Evolutionary conservation across 805 yeast genomes (phyloP).

Genomic region (Yamadazyma insecticola): DNA sequence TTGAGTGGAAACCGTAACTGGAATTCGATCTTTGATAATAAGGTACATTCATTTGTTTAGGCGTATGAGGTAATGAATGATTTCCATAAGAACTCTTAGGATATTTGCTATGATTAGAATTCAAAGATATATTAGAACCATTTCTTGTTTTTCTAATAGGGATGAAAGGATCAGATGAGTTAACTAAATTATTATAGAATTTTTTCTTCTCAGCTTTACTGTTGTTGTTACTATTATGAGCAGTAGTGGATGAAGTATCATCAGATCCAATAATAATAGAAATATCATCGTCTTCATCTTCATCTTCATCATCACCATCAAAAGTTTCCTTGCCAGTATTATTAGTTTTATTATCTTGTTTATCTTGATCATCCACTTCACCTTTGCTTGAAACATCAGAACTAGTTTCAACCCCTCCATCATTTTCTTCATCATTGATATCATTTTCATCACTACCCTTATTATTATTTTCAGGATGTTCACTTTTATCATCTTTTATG

Average conservation of each 20-base stretch:
- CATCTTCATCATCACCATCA: constrained; percentile 21
- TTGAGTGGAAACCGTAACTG: constrained; percentile 4
- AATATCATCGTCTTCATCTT: constrained; percentile 33
- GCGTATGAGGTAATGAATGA: constrained; percentile 1
- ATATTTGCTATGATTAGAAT: too few species aligned
- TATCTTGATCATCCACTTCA: background rate
- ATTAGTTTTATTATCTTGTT: background rate
- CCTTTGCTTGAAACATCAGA: too few species aligned
- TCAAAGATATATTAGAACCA: constrained; percentile 14
- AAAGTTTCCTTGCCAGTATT: constrained; percentile 6
- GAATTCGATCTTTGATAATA: constrained; percentile 6
- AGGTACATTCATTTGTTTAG: constrained; percentile 1
- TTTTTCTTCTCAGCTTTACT: constrained; percentile 9
- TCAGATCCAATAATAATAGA: constrained; percentile 36
- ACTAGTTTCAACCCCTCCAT: background rate
- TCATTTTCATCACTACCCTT: background rate
- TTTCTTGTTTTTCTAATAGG: constrained; percentile 7
- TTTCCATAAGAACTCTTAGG: background rate
- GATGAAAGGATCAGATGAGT: constrained; percentile 19
- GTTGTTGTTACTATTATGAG: constrained; percentile 11
- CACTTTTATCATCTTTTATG: constrained; percentile 13
- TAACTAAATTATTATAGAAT: constrained; percentile 7
- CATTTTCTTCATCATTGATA: constrained; percentile 1
- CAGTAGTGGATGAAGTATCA: constrained; percentile 20
- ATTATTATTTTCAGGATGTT: constrained; percentile 1